Percentiles rank a stretch among this genome's conserved stretches.
phyloP scores from a whole-genome alignment of 2,329 filamentous ascomycete genomes.

The Orbilia quercus region DNA sequence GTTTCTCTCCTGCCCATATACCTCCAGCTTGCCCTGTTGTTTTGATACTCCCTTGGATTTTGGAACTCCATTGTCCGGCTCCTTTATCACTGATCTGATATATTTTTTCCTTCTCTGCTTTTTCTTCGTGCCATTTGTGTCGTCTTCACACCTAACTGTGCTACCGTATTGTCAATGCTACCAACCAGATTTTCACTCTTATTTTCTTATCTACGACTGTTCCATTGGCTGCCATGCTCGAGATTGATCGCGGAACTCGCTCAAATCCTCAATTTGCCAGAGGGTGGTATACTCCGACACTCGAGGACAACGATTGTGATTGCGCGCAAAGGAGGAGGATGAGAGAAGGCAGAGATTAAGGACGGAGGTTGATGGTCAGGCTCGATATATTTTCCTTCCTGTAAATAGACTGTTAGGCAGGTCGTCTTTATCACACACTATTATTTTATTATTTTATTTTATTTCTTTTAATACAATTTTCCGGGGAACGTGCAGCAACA shows the following conservation, averaged over 20 bases:
- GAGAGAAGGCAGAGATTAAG: background rate
- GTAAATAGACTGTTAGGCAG: constrained; percentile 42
- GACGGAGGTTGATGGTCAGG: constrained; percentile 1
- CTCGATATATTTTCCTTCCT: constrained; percentile 24
- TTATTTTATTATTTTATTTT: background rate
- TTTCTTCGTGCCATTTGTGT: constrained; percentile 5
- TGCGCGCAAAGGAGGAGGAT: background rate
- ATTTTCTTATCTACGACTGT: constrained; percentile 1
- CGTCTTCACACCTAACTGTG: constrained; percentile 8
- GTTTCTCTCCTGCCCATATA: constrained; percentile 31
- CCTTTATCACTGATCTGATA: background rate
- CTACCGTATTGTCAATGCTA: constrained; percentile 14
- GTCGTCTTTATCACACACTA: constrained; percentile 11
- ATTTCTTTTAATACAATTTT: background rate
- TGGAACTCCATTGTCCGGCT: background rate
- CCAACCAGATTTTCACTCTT: background rate
- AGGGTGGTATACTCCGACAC: too few relatives aligned
- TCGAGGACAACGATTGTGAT: too few relatives aligned
- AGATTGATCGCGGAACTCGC: background rate
- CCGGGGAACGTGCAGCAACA: too few relatives aligned
- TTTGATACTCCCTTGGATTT: background rate
- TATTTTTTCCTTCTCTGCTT: constrained; percentile 2
- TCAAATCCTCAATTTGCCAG: background rate
- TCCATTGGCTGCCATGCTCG: background rate
- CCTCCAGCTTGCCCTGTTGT: constrained; percentile 21